phyloP scores from a whole-genome alignment of 1,139 yeast genomes.

The Magnusiomyces ingens region DNA sequence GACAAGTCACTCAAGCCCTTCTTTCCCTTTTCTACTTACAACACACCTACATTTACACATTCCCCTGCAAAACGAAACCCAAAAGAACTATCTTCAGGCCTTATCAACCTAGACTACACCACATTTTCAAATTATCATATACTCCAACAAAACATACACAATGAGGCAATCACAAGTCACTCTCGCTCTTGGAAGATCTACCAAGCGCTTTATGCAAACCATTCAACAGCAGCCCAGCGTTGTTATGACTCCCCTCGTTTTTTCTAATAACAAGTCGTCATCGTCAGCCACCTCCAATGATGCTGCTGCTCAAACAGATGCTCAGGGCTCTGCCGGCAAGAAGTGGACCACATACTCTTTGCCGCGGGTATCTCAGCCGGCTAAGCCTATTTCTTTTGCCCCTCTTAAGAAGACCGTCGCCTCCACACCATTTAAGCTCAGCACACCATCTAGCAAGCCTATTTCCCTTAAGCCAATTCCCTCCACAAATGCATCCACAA shows the following conservation, averaged over 20 bases:
- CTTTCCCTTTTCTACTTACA: too few species aligned
- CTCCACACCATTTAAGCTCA: constrained; percentile 3
- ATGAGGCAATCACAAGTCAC: constrained; percentile 13
- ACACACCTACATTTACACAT: not conserved
- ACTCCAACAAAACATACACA: constrained; percentile 1
- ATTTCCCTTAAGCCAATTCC: not conserved
- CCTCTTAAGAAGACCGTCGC: not conserved
- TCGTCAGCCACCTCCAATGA: not conserved
- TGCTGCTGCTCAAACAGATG: constrained; percentile 1
- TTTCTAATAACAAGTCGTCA: not conserved
- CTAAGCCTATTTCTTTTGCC: constrained; percentile 9
- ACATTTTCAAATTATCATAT: not conserved
- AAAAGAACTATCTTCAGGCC: too few species aligned
- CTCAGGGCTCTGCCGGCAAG: not conserved
- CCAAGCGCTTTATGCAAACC: constrained; percentile 16
- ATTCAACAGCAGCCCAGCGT: constrained; percentile 13
- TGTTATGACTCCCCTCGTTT: constrained; percentile 9
- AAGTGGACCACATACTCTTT: constrained; percentile 14
- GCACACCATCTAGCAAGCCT: not conserved
- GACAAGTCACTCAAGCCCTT: too few species aligned
- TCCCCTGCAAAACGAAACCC: not conserved
- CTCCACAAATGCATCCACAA: not conserved
- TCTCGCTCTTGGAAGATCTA: constrained; percentile 11
- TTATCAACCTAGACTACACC: too few species aligned
- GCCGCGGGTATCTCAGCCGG: constrained; percentile 7